phyloP scores from a whole-genome alignment of 805 yeast species.

The Naumovozyma castellii region DNA sequence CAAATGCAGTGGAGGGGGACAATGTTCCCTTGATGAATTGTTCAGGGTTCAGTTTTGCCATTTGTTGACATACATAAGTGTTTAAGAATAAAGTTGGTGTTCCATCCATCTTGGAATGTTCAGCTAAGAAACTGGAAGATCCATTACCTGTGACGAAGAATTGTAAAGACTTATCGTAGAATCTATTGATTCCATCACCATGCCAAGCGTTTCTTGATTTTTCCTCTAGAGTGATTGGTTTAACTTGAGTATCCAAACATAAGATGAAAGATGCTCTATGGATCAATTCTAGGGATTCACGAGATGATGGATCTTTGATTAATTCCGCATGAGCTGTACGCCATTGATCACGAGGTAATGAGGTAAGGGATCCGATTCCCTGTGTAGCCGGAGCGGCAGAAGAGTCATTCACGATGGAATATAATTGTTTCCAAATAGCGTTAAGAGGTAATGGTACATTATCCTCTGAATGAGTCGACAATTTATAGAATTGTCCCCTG shows the following conservation, averaged over 20 bases:
- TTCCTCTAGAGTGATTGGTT: slow-evolving; percentile 72
- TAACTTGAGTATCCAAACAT: slow-evolving; percentile 56
- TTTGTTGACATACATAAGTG: slow-evolving; percentile 55
- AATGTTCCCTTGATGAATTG: slow-evolving; percentile 12
- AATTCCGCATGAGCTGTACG: slow-evolving; percentile 49
- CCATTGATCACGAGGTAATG: slow-evolving; percentile 82
- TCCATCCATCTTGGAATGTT: slow-evolving; percentile 97
- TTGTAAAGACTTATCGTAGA: slow-evolving; percentile 85
- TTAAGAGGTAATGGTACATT: slow-evolving; percentile 33
- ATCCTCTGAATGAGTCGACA: slow-evolving; percentile 44
- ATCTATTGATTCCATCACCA: slow-evolving; percentile 88
- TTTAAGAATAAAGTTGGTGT: slow-evolving; percentile 87
- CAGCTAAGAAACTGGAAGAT: slow-evolving; percentile 86
- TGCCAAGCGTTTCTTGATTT: slow-evolving; percentile 85
- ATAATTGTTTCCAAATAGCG: slow-evolving; percentile 50
- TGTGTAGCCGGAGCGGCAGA: slow-evolving; percentile 2
- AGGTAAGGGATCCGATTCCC: slow-evolving; percentile 71
- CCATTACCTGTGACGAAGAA: slow-evolving; percentile 75
- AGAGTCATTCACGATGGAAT: slow-evolving; percentile 37
- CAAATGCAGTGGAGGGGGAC: background rate
- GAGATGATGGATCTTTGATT: slow-evolving; percentile 50
- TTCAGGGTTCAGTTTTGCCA: slow-evolving; percentile 38
- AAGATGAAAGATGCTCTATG: slow-evolving; percentile 72
- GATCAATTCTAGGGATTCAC: slow-evolving; percentile 52
- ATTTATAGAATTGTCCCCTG: slow-evolving; percentile 73